A percentile compares a stretch with the other conserved stretches of the same genome.
These are phyloP conservation scores for Suillus subalutaceus DNA, from an alignment of 768 basidiomycete genomes.

Conservation along the genomic window DNA sequence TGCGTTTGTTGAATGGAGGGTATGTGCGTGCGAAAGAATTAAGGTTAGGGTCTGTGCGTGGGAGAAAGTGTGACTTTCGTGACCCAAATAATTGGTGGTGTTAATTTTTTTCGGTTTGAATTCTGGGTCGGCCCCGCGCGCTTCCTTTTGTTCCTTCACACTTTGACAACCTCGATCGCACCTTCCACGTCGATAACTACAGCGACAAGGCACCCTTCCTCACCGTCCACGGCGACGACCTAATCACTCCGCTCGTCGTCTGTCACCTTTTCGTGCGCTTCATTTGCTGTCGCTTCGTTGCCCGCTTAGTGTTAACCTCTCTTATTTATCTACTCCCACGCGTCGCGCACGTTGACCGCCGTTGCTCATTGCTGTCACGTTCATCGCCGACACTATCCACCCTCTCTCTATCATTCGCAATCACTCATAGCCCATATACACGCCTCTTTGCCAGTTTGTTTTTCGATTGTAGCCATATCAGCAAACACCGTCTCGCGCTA, in stretches of 20 bases:
- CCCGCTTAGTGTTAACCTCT: slow-evolving; percentile 24
- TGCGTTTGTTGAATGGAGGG: slow-evolving; percentile 21
- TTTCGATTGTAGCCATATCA: slow-evolving; percentile 48
- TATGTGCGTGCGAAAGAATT: slow-evolving; percentile 35
- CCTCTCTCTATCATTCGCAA: slow-evolving; percentile 30
- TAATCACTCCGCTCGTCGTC: slow-evolving; percentile 21
- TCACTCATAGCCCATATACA: slow-evolving; percentile 30
- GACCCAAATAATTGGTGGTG: slow-evolving; percentile 43
- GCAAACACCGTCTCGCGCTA: slow-evolving; percentile 39
- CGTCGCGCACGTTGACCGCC: slow-evolving; percentile 37
- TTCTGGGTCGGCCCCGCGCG: slow-evolving; percentile 47
- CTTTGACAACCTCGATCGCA: slow-evolving; percentile 48
- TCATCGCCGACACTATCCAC: slow-evolving; percentile 30
- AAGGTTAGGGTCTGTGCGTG: slow-evolving; percentile 52
- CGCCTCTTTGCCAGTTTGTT: slow-evolving; percentile 28
- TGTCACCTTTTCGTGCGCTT: slow-evolving; percentile 23
- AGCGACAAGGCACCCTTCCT: slow-evolving; percentile 44
- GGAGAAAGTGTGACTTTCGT: slow-evolving; percentile 35
- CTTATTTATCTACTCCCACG: slow-evolving; percentile 45
- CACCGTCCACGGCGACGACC: slow-evolving; percentile 41
- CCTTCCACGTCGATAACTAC: slow-evolving; percentile 45
- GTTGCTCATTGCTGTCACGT: slow-evolving; percentile 21
- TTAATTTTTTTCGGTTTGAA: slow-evolving; percentile 42
- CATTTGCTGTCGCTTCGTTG: slow-evolving; percentile 24
- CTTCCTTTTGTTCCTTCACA: slow-evolving; percentile 47